Evolutionary conservation across 108 stramenopile species (phyloP), one percentile per base, ranked within the genome.

Genomic region (Poteriospumella lacustris): DNA sequence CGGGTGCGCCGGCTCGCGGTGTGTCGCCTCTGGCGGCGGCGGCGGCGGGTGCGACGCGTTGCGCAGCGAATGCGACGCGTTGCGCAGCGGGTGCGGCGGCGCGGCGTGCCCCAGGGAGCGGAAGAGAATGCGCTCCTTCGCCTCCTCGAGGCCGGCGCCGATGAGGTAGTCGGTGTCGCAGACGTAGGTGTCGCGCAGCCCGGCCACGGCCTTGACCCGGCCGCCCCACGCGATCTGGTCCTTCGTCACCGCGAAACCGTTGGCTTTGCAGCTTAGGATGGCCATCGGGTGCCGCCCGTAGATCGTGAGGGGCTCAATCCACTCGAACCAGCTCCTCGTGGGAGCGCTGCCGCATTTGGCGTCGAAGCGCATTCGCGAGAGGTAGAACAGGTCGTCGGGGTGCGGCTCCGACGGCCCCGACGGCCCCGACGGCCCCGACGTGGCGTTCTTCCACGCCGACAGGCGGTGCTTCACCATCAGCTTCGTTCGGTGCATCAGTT

Each of bases 251-350:
- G 9, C 47, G 15, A 52, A 15, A 9, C 19, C 47, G 9, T 15
- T 15, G 47, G 47, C 47, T 52, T 9, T 9, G 31, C 64, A 67
- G 39, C 19, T 9, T 67, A 19, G 12, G 40, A 67, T 5, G 15
- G 12, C 70, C 26, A 73, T 33, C 3, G 70, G 70, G 41, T 73
- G 70, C 9, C 70, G 36, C 3, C 70, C 70, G 36, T 73, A 31
- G 5, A 73, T 3, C 5, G 12, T 73, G 24, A 73, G 5, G 5
- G 70, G 70, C 41, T 73, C 70, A 42, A 73, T 73, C 70, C 70
- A 73, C 36, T 73, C 70, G 15, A 31, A 40, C 64, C 64, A 67
- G 19, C 31, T 67, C 36, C 15, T 40, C 39, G 64, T 67, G 41
- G 70, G n/a, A n/a, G n/a, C n/a, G n/a, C n/a, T n/a, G n/a, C n/a